Evolutionary conservation across 768 basidiomycete genomes (phyloP).

Genomic region (Pleurotus platypus): DNA sequence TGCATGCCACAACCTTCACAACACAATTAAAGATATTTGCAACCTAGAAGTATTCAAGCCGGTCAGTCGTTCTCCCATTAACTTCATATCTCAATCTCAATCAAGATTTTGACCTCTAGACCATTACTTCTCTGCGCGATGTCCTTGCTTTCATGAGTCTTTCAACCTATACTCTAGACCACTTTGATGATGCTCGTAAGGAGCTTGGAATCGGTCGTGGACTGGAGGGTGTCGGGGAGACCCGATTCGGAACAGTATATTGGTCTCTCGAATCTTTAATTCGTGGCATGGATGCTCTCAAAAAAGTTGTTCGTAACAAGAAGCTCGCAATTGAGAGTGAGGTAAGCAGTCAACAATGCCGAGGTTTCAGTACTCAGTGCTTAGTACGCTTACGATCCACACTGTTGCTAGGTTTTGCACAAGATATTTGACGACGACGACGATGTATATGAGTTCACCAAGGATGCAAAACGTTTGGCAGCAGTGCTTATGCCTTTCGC

Average conservation of each 20-base stretch:
- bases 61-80: background rate
- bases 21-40: constrained; percentile 9
- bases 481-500: constrained; percentile 15
- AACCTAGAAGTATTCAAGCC: constrained; percentile 7
- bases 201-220: constrained; percentile 15
- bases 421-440: constrained; percentile 10
- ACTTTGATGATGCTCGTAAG: constrained; percentile 14
- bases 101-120: background rate
- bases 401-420: background rate
- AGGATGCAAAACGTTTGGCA: constrained; percentile 7
- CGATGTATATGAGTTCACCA: constrained; percentile 6
- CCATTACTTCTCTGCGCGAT: constrained; percentile 1
- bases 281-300: constrained; percentile 13
- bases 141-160: constrained; percentile 11
- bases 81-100: background rate
- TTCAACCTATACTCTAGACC: constrained; percentile 13
- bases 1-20: constrained; percentile 3
- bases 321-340: constrained; percentile 8
- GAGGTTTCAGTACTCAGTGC: too few relatives aligned
- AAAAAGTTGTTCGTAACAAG: constrained; percentile 10
- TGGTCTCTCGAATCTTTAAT: constrained; percentile 15
- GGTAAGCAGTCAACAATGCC: background rate
- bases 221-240: constrained; percentile 17
- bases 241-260: constrained; percentile 16
- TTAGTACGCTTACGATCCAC: background rate